Evolutionary conservation across 73 alveolate genomes (phyloP).

Genomic region (Breviolum minutum): DNA sequence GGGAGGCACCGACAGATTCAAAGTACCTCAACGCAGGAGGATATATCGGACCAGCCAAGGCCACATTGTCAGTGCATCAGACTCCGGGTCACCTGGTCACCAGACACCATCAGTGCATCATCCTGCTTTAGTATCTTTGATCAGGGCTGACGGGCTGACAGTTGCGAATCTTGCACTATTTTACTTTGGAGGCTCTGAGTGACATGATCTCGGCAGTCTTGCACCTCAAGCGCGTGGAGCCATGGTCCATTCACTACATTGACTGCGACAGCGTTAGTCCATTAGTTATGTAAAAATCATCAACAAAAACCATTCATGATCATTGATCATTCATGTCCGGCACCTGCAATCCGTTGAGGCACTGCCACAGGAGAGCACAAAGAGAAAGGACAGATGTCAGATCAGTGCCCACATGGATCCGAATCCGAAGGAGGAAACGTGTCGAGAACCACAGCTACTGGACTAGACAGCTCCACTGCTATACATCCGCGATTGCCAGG

Average conservation of each 20-base stretch:
- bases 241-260: neutral
- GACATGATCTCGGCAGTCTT: constrained; percentile 37
- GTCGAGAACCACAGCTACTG: too few species aligned
- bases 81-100: too few species aligned
- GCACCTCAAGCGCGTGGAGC: neutral
- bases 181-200: neutral
- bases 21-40: constrained; percentile 74
- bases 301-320: neutral
- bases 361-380: constrained; percentile 36
- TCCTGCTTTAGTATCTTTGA: too few species aligned
- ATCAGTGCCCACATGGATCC: neutral
- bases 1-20: constrained; percentile 51
- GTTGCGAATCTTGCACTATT: too few species aligned
- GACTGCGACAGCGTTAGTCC: neutral
- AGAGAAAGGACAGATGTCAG: constrained; percentile 53
- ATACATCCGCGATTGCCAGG: neutral
- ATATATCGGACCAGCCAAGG: constrained; percentile 48
- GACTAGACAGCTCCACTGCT: too few species aligned
- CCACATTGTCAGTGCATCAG: neutral
- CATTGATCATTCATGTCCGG: too few species aligned
- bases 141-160: too few species aligned
- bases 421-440: too few species aligned
- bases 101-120: too few species aligned
- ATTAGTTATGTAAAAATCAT: neutral
- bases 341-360: neutral